A percentile compares a stretch with the other conserved stretches of the same genome.
phyloP scores from a whole-genome alignment of 2,329 filamentous ascomycete genomes.

The Stemphylium lycopersici region DNA sequence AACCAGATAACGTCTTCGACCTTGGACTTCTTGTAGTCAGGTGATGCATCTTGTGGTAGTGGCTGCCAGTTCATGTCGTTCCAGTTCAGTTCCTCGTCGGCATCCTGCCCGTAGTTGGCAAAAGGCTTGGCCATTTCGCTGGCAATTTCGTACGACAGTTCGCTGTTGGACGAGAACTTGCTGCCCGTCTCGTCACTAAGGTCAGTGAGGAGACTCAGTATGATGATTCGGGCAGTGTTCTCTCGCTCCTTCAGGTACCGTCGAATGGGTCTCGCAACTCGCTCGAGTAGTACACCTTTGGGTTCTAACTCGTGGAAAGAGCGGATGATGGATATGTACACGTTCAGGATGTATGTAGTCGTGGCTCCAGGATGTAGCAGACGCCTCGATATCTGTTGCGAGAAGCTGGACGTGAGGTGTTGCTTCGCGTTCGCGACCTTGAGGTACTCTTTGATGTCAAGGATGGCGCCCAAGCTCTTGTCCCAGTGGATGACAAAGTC shows the following conservation, averaged over 20 bases:
- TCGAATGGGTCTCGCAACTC: constrained; percentile 74
- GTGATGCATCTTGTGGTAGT: constrained; percentile 89
- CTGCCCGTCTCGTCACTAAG: constrained; percentile 55
- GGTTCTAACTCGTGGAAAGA: constrained; percentile 77
- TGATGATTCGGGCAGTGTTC: constrained; percentile 78
- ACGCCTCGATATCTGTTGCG: constrained; percentile 66
- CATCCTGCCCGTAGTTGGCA: constrained; percentile 59
- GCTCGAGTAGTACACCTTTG: constrained; percentile 76
- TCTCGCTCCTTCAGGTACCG: constrained; percentile 78
- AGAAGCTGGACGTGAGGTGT: constrained; percentile 73
- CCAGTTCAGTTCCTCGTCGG: constrained; percentile 77
- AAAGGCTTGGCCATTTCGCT: constrained; percentile 68
- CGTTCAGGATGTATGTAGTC: constrained; percentile 75
- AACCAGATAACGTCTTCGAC: constrained; percentile 91
- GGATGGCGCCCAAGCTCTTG: constrained; percentile 70
- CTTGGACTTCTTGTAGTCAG: constrained; percentile 86
- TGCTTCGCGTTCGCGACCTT: constrained; percentile 71
- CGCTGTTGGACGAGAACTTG: constrained; percentile 62
- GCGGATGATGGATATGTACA: constrained; percentile 80
- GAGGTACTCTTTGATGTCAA: constrained; percentile 74
- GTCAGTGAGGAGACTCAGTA: constrained; percentile 73
- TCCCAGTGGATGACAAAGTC: constrained; percentile 82
- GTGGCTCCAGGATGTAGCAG: constrained; percentile 78
- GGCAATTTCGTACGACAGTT: constrained; percentile 71
- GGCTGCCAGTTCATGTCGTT: constrained; percentile 93